Percentiles rank a stretch among this genome's conserved stretches.
phyloP scores from a whole-genome alignment of 331 rosid species.

The Rosa hybrid region DNA sequence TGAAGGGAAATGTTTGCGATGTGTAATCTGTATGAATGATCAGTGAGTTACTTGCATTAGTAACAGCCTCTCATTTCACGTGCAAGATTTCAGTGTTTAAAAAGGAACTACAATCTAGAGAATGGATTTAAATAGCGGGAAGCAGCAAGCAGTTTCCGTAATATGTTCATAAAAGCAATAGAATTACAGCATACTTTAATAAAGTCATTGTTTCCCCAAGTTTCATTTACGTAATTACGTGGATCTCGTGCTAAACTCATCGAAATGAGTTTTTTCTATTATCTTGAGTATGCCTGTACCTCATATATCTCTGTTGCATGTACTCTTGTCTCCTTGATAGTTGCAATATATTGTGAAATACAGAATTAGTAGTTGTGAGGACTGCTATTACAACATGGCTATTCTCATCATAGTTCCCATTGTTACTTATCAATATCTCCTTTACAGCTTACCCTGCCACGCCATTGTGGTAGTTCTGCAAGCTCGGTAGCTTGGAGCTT shows the following conservation, averaged over 20 bases:
- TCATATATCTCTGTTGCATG: constrained; percentile 55
- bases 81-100: not conserved
- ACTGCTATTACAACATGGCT: constrained; percentile 26
- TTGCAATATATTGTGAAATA: constrained; percentile 62
- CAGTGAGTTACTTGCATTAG: constrained; percentile 14
- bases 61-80: not conserved
- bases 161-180: not conserved
- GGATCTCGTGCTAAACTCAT: not conserved
- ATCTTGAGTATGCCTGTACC: constrained; percentile 28
- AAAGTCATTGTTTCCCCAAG: not conserved
- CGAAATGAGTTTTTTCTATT: not conserved
- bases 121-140: constrained; percentile 59
- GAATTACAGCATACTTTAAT: too few relatives aligned
- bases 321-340: constrained; percentile 31
- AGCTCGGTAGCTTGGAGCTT: not conserved
- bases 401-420: not conserved
- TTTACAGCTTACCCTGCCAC: not conserved
- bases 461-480: not conserved
- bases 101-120: constrained; percentile 24
- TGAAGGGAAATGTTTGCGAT: constrained; percentile 62
- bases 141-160: constrained; percentile 54
- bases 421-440: not conserved
- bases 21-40: constrained; percentile 74
- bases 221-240: not conserved
- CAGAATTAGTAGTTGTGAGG: constrained; percentile 56